Evolutionary conservation across 148 eudicot species (phyloP), one percentile per base, ranked within the genome.

Genomic region (Euryodendron excelsum): DNA sequence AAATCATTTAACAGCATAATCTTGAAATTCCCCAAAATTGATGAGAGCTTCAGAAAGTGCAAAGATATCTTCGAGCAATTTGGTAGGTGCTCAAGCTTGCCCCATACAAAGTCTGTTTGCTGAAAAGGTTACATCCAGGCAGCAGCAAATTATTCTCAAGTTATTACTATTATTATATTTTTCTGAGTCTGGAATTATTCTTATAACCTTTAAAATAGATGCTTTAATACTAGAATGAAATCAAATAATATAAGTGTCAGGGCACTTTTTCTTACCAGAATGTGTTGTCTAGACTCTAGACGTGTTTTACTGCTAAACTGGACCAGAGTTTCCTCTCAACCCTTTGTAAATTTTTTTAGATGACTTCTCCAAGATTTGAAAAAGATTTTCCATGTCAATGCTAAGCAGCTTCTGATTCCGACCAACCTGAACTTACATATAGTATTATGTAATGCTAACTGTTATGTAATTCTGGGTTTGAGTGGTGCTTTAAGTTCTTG

Each of bases 1-100:
- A 95, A 87, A 75, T 95, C 99, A 61, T 91, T 95, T 74, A 89
- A 95, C 79, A 85, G 84, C 83, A 85, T 95, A 45, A 90, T 95
- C 75, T 87, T 95, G 60, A 93, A 93, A 65, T 93, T 95, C 67
- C 99, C 97, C 55, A 95, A 93, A 83, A 95, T 95, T 61, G 99
- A 91, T 80, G 80, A 80, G 82, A 93, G 92, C 84, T 90, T 93
- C 68, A 85, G 90, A 71, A 93, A 95, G 78, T 93, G 96, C 92
- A 88, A 85, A 85, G 85, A 84, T 60, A 90, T 78, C 31, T 95
- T 91, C 76, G 80, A 90, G 83, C 84, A 90, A 77, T 95, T 91
- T 76, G 97, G 96, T 93, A 79, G 47, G 94, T 78, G 41, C 63
- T 23, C 59, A 73, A 79, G 14, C 4, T 65, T 25, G 34, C n/a